Conservation (phyloP, 2,329 filamentous ascomycete species). For the Didymella glomerata region DNA sequence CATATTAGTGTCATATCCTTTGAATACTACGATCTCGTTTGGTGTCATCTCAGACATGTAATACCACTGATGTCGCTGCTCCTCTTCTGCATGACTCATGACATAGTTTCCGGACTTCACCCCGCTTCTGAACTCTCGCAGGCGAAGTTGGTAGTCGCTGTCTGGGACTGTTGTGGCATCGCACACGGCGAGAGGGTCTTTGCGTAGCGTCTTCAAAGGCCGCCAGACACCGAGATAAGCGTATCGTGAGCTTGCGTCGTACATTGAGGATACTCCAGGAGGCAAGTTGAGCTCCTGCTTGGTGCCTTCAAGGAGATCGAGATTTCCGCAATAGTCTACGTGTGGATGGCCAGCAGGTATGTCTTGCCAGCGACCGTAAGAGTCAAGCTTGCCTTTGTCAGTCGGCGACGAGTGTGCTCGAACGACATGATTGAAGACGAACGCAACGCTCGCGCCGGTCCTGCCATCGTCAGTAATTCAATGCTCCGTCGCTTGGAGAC, state of each 20-base stretch:
- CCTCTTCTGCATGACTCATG: slow-evolving; percentile 22
- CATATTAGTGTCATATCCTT: slow-evolving; percentile 35
- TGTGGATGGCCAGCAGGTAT: slow-evolving; percentile 33
- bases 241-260: slow-evolving; percentile 26
- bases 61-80: slow-evolving; percentile 38
- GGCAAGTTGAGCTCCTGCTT: slow-evolving; percentile 30
- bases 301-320: slow-evolving; percentile 23
- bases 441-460: slow-evolving; percentile 26
- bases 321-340: slow-evolving; percentile 31
- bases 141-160: slow-evolving; percentile 27
- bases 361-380: slow-evolving; percentile 54
- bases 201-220: slow-evolving; percentile 32
- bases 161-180: slow-evolving; percentile 30
- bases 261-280: slow-evolving; percentile 13
- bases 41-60: slow-evolving; percentile 37
- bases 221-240: slow-evolving; percentile 46
- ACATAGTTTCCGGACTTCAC: slow-evolving; percentile 32
- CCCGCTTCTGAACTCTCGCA: slow-evolving; percentile 29
- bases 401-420: slow-evolving; percentile 58
- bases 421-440: slow-evolving; percentile 51
- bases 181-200: slow-evolving; percentile 40
- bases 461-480: slow-evolving; percentile 10
- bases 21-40: slow-evolving; percentile 38
- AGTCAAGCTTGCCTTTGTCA: slow-evolving; percentile 54
- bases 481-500: neutral